Conservation (phyloP, 352 stramenopile species). For the Globisporangium irregulare region DNA sequence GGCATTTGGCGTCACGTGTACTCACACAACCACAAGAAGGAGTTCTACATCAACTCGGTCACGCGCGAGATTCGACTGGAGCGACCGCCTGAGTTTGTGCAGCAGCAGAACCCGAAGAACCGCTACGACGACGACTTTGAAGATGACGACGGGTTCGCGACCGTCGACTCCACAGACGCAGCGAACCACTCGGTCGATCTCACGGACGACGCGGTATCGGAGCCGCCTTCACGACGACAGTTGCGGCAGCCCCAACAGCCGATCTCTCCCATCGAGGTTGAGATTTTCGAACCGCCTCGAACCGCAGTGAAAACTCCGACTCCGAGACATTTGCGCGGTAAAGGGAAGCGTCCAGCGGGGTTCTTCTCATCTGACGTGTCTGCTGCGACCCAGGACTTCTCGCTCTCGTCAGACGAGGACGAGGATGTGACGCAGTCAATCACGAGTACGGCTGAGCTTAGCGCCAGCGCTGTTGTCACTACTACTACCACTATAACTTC, state of each 20-base stretch:
- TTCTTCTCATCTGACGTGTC: conserved; percentile 46
- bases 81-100: conserved; percentile 41
- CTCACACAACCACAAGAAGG: conserved; percentile 49
- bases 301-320: conserved; percentile 22
- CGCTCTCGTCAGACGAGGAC: conserved; percentile 28
- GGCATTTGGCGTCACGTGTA: conserved; percentile 73
- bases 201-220: conserved; percentile 10
- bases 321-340: conserved; percentile 20
- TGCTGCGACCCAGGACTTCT: conserved; percentile 33
- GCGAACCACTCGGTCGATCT: conserved; percentile 16
- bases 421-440: conserved; percentile 9
- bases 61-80: conserved; percentile 74
- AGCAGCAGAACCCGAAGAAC: conserved; percentile 55
- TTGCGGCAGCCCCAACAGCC: neutral
- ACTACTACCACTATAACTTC: neutral
- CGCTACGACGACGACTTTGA: conserved; percentile 40
- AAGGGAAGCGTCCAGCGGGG: conserved; percentile 26
- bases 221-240: neutral
- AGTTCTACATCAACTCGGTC: conserved; percentile 78
- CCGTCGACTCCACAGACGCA: conserved; percentile 22
- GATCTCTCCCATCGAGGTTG: conserved; percentile 6
- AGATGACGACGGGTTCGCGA: conserved; percentile 22
- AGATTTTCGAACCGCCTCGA: conserved; percentile 19
- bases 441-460: conserved; percentile 1
- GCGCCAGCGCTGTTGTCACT: conserved; percentile 1